These are phyloP conservation scores for Corylus avellana DNA, from an alignment of 306 rosid species.

Conservation along the genomic window DNA sequence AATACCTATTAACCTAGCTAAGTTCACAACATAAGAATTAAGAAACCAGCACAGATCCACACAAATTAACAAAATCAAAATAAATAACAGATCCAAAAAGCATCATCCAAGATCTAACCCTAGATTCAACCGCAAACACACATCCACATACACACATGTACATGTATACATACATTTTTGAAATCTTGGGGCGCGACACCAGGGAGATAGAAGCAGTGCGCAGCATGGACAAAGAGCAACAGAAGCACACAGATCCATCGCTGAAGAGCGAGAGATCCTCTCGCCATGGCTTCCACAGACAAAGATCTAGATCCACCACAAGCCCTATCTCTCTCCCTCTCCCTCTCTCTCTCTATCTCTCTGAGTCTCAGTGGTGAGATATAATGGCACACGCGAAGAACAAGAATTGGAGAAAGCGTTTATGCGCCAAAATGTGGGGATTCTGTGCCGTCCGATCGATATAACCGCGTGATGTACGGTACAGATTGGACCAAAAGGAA, in stretches of 20 bases:
- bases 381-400: conserved; percentile 13
- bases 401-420: conserved; percentile 7
- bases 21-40: not conserved
- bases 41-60: not conserved
- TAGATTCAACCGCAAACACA: conserved; percentile 10
- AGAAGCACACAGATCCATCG: conserved; percentile 56
- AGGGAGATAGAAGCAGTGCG: conserved; percentile 69
- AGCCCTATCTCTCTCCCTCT: conserved; percentile 17
- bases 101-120: conserved; percentile 25
- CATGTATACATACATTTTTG: conserved; percentile 43
- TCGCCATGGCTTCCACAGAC: conserved; percentile 52
- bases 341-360: conserved; percentile 16
- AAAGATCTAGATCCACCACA: conserved; percentile 36
- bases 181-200: conserved; percentile 88
- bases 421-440: conserved; percentile 28
- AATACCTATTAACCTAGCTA: not conserved
- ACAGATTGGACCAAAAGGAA: conserved; percentile 12
- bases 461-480: not conserved
- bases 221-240: conserved; percentile 38
- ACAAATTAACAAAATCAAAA: not conserved
- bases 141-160: not conserved
- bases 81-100: conserved; percentile 9
- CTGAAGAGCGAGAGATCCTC: conserved; percentile 55
- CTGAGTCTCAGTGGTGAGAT: not conserved
- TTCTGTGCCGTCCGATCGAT: conserved; percentile 32